Evolutionary conservation across 2,329 filamentous ascomycete genomes (phyloP).

Genomic region (Aciculosporium take): DNA sequence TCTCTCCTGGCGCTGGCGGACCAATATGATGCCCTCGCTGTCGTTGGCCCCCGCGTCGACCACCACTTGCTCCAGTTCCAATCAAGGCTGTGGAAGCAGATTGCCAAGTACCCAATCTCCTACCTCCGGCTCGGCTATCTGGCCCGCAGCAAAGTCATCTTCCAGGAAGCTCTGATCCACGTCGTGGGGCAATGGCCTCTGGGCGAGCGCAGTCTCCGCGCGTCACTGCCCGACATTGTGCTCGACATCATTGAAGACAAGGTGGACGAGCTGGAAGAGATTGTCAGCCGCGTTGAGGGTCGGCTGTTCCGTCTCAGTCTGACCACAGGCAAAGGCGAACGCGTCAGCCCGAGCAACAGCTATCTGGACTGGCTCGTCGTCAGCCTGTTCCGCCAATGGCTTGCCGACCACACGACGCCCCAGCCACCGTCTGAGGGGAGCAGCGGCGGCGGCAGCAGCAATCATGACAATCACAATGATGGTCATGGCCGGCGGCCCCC

Average conservation of each 20-base stretch:
- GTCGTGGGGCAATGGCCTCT: slow-evolving; percentile 89
- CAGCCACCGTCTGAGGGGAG: slow-evolving; percentile 30
- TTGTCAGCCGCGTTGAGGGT: slow-evolving; percentile 64
- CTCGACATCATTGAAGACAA: slow-evolving; percentile 91
- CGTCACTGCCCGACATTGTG: slow-evolving; percentile 58
- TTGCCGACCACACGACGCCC: slow-evolving; percentile 77
- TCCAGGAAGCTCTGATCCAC: slow-evolving; percentile 78
- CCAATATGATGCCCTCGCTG: slow-evolving; percentile 79
- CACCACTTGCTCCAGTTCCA: slow-evolving; percentile 90
- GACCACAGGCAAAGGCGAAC: slow-evolving; percentile 65
- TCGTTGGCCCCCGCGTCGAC: slow-evolving; percentile 80
- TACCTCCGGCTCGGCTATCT: slow-evolving; percentile 85
- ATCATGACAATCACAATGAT: not conserved
- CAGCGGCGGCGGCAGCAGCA: slow-evolving; percentile 13
- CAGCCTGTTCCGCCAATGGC: slow-evolving; percentile 80
- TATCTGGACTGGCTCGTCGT: slow-evolving; percentile 86
- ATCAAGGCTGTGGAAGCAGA: slow-evolving; percentile 83
- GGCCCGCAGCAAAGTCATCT: slow-evolving; percentile 68
- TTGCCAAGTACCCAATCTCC: slow-evolving; percentile 86
- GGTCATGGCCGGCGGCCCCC: slow-evolving; percentile 4
- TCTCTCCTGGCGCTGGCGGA: slow-evolving; percentile 78
- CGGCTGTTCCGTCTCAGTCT: slow-evolving; percentile 71
- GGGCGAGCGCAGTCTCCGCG: slow-evolving; percentile 62
- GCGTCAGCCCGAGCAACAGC: slow-evolving; percentile 62
- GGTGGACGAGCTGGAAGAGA: slow-evolving; percentile 78